Percentiles rank a stretch among this genome's conserved stretches.
phyloP scores from a whole-genome alignment of 768 basidiomycete genomes.

The Kwoniella europaea region DNA sequence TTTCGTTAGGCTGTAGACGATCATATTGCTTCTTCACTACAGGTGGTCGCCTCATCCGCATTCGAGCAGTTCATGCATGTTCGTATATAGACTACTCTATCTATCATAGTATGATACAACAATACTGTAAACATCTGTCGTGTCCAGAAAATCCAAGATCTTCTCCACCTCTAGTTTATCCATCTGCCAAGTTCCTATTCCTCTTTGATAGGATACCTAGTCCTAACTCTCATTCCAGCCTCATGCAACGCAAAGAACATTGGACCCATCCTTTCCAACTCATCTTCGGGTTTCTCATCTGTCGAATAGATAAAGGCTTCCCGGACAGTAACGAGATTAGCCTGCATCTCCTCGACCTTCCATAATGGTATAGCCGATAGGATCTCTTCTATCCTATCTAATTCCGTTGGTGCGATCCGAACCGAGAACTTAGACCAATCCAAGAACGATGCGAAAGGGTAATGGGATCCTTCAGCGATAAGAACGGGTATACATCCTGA shows the following conservation, averaged over 20 bases:
- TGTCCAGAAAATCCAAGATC: not conserved
- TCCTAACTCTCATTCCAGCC: conserved; percentile 56
- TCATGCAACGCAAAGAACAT: conserved; percentile 59
- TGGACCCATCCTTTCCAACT: conserved; percentile 57
- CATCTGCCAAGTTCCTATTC: not conserved
- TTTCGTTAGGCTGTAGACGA: no score
- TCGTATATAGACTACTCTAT: no score
- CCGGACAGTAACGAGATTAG: conserved; percentile 57
- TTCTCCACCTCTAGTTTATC: not conserved
- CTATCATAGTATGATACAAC: not conserved
- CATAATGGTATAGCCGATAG: conserved; percentile 54
- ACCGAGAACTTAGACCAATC: conserved; percentile 61
- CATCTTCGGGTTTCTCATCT: conserved; percentile 54
- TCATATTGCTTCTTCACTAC: no score
- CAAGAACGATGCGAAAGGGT: conserved; percentile 59
- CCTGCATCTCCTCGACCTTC: conserved; percentile 57
- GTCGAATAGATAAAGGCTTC: conserved; percentile 59
- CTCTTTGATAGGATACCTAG: conserved; percentile 50
- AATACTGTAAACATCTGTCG: not conserved
- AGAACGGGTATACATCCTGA: conserved; percentile 61
- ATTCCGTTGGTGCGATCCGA: conserved; percentile 56
- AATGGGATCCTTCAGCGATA: conserved; percentile 59
- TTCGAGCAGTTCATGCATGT: no score
- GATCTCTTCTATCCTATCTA: conserved; percentile 59
- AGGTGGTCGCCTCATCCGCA: no score